Conservation (phyloP, 805 yeast species). For the Monosporozyma aquatica region DNA sequence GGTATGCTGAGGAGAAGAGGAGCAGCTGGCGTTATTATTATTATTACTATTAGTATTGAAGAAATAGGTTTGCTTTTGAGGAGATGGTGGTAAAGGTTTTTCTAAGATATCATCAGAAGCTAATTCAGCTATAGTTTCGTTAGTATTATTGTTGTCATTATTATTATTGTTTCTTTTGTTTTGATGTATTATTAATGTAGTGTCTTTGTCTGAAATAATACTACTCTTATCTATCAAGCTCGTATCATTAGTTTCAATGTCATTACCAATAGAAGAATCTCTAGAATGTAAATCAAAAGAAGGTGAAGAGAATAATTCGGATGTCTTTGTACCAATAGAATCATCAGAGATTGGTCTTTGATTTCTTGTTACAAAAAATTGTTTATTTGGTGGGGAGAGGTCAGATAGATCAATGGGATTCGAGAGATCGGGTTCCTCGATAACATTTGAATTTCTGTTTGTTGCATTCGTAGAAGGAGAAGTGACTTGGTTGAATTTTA, state of each 20-base stretch:
- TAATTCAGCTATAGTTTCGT: neutral
- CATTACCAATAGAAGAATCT: conserved; percentile 24
- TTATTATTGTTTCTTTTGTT: neutral
- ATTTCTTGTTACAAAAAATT: conserved; percentile 10
- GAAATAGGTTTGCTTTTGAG: conserved; percentile 4
- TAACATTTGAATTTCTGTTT: conserved; percentile 4
- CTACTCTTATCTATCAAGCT: conserved; percentile 6
- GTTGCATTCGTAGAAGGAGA: too few relatives aligned
- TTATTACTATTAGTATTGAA: neutral
- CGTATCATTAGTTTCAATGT: conserved; percentile 8
- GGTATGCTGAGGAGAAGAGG: too few relatives aligned
- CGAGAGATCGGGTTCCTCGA: neutral
- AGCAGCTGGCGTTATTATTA: neutral
- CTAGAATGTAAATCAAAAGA: conserved; percentile 22
- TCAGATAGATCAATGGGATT: neutral
- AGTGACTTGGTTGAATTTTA: conserved; percentile 8
- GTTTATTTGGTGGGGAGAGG: conserved; percentile 22
- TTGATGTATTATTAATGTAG: conserved; percentile 4
- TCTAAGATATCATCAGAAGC: neutral
- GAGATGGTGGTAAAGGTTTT: conserved; percentile 4
- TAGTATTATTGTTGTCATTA: neutral
- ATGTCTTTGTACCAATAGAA: conserved; percentile 24
- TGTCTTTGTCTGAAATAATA: conserved; percentile 5
- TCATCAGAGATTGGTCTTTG: conserved; percentile 28
- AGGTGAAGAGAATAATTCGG: conserved; percentile 25